Evolutionary conservation across 2,329 filamentous ascomycete genomes (phyloP), one percentile per base, ranked within the genome.

Genomic region (Rutstroemia sp.): DNA sequence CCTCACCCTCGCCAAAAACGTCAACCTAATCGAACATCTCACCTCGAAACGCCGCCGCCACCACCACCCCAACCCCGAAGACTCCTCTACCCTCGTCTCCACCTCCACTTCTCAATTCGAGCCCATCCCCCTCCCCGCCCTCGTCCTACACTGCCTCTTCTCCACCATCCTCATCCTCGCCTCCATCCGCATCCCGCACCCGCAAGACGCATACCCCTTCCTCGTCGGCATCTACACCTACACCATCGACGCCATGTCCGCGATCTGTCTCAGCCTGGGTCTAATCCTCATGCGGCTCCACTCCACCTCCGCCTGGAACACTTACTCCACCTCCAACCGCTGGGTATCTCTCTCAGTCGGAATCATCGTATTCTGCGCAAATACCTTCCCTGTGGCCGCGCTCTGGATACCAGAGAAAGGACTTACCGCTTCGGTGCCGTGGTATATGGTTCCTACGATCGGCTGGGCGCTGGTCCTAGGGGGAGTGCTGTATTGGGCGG

Each of bases 1-100:
- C 44, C 51, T 56, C 9, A 14, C 34, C 0, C 78, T 69, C 53
- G 72, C 76, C 3, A 71, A 72, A 38, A 76, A 79, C 67, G 77
- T 79, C 58, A 77, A 51, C 47, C 44, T 51, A 8, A 56, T 45
- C 6, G 27, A 56, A 51, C 45, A 73, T 16, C 61, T 65, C 9
- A 66, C 64, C 46, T 66, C 67, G 27, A 60, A 61, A 51, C 25
- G 45, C 21, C 3, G 62, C 65, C 65, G 4, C 63, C 73, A 16
- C 56, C 65, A 1, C 9, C 19, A 19, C 2, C 19, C 19, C 19
- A 2, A 19, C 19, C 2, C 19, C 19, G 19, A 19, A 19, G 19
- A 19, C 19, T 19, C 19, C 19, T 6, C 9, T 19, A 45, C 25
- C 17, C 10, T 16, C 8, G 6, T 19, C 36, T 25, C 19, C 7